phyloP scores from a whole-genome alignment of 768 basidiomycete species.

The Rhizopogon salebrosus region DNA sequence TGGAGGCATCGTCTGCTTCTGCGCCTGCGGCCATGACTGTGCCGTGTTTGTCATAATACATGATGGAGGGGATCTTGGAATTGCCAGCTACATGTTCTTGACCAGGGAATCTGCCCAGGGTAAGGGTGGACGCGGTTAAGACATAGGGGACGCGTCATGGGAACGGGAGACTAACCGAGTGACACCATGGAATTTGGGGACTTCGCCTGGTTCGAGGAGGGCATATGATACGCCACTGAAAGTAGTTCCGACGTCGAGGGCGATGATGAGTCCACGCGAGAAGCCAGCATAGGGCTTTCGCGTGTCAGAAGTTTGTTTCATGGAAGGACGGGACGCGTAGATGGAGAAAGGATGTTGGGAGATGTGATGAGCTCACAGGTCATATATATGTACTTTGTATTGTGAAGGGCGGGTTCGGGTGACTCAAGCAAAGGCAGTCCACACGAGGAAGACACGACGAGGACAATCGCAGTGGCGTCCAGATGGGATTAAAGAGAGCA shows the following conservation, averaged over 20 bases:
- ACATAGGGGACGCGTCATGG: background rate
- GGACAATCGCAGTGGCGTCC: background rate
- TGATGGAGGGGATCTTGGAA: slow-evolving; percentile 74
- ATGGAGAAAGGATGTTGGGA: slow-evolving; percentile 1
- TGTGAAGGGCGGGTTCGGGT: slow-evolving; percentile 2
- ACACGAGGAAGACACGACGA: slow-evolving; percentile 5
- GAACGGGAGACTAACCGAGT: slow-evolving; percentile 48
- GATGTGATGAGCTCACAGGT: background rate
- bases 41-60: slow-evolving; percentile 69
- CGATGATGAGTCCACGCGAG: slow-evolving; percentile 63
- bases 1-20: slow-evolving; percentile 61
- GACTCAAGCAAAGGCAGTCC: slow-evolving; percentile 6
- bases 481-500: too few species aligned
- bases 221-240: slow-evolving; percentile 83
- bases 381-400: slow-evolving; percentile 7
- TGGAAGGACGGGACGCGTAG: slow-evolving; percentile 15
- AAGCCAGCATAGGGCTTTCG: slow-evolving; percentile 70
- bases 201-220: slow-evolving; percentile 74
- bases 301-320: slow-evolving; percentile 56
- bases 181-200: slow-evolving; percentile 77
- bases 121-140: slow-evolving; percentile 6
- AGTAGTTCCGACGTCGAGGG: slow-evolving; percentile 79
- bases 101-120: slow-evolving; percentile 60
- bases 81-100: slow-evolving; percentile 85
- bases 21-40: slow-evolving; percentile 69